Percentiles rank a stretch among this genome's conserved stretches.
Conservation (phyloP, 352 stramenopile species). For the Pseudoperonospora humuli region DNA sequence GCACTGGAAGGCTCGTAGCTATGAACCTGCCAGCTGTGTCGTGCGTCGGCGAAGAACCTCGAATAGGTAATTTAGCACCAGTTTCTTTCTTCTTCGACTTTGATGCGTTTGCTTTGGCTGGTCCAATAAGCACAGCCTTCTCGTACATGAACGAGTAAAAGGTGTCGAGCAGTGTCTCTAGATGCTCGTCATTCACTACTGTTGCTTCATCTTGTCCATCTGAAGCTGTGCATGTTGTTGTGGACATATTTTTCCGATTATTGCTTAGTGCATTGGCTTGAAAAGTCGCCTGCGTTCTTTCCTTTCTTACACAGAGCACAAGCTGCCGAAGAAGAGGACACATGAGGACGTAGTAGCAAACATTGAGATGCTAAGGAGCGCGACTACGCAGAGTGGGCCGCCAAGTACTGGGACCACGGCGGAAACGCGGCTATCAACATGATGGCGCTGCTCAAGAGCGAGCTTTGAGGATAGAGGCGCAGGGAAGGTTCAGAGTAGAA, state of each 20-base stretch:
- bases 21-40: constrained; percentile 2
- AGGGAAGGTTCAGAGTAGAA: no score
- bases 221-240: neutral
- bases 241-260: neutral
- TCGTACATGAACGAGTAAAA: constrained; percentile 68
- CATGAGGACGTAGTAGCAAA: no score
- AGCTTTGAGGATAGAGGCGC: no score
- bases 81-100: constrained; percentile 16
- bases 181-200: constrained; percentile 7
- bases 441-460: no score
- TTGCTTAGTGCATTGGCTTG: neutral
- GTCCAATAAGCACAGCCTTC: constrained; percentile 33
- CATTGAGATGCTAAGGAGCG: no score
- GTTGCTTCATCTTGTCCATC: neutral
- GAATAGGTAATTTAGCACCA: constrained; percentile 7
- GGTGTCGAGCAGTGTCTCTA: constrained; percentile 33
- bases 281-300: constrained; percentile 9
- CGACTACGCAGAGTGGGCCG: no score
- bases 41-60: constrained; percentile 16
- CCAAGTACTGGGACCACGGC: no score
- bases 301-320: no score
- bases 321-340: no score
- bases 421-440: no score
- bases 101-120: constrained; percentile 20
- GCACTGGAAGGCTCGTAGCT: constrained; percentile 7